Evolutionary conservation across 2,329 filamentous ascomycete species (phyloP).

Genomic region (Nothophaeocryptopus gaeumannii): DNA sequence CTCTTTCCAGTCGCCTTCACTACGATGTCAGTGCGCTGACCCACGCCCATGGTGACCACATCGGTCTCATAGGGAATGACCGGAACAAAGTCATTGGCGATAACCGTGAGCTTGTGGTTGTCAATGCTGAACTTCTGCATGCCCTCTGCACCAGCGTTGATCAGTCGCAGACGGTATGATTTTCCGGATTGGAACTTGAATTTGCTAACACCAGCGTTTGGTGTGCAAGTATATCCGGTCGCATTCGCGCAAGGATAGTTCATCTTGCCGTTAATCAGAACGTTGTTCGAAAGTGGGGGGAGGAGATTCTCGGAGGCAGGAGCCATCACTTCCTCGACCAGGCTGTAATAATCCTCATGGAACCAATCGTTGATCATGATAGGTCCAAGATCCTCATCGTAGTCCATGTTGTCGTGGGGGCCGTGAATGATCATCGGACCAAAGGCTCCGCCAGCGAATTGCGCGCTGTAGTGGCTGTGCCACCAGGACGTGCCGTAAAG

Average conservation of each 20-base stretch:
- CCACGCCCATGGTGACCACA: conserved; percentile 55
- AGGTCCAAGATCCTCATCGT: conserved; percentile 45
- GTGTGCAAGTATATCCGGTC: conserved; percentile 28
- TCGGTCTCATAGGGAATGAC: conserved; percentile 41
- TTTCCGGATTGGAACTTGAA: conserved; percentile 42
- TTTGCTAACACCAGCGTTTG: conserved; percentile 34
- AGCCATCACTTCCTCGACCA: conserved; percentile 34
- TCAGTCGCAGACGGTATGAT: conserved; percentile 42
- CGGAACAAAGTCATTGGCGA: conserved; percentile 44
- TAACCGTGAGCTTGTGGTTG: conserved; percentile 41
- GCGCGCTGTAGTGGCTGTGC: conserved; percentile 40
- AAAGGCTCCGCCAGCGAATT: conserved; percentile 42
- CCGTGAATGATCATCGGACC: conserved; percentile 46
- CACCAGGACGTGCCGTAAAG: conserved; percentile 38
- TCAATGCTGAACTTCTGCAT: conserved; percentile 51
- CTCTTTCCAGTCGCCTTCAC: conserved; percentile 38
- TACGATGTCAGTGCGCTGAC: conserved; percentile 51
- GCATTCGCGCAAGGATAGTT: conserved; percentile 33
- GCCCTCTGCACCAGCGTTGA: conserved; percentile 44
- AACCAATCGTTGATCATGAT: conserved; percentile 46
- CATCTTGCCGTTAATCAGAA: conserved; percentile 28
- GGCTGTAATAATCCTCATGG: conserved; percentile 35
- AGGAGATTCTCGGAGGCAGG: conserved; percentile 18
- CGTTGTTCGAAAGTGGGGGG: conserved; percentile 32
- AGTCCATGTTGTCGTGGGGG: conserved; percentile 39